These are phyloP conservation scores for Podospora sp. DNA, from an alignment of 495 filamentous ascomycete species.

Conservation along the genomic window DNA sequence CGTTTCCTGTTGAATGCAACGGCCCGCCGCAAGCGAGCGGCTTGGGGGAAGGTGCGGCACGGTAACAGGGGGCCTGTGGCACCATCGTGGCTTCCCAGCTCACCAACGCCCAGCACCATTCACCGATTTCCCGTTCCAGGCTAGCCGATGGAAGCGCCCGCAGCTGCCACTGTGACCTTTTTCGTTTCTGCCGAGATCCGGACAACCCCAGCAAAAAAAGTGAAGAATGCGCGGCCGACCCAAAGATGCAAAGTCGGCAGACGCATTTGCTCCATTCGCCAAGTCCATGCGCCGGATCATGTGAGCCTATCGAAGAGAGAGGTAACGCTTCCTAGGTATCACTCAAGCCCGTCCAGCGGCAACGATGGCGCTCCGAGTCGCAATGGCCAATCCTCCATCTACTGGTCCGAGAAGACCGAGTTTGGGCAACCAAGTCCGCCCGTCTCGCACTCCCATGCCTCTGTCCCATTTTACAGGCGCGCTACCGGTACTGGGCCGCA, in stretches of 20 bases:
- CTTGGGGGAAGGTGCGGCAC: too few species aligned
- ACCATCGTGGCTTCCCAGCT: not conserved
- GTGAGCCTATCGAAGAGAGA: not conserved
- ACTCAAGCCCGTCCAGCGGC: too few species aligned
- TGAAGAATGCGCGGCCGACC: not conserved
- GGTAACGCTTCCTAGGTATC: too few species aligned
- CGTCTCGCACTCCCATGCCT: not conserved
- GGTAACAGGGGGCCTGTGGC: not conserved
- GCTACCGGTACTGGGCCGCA: not conserved
- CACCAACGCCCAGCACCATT: not conserved
- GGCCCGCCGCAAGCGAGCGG: not conserved
- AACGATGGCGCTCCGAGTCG: too few species aligned
- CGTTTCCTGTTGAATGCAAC: conserved; percentile 2
- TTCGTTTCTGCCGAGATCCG: not conserved
- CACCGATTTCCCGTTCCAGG: not conserved
- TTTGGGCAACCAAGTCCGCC: not conserved
- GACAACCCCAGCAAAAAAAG: not conserved
- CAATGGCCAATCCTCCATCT: not conserved
- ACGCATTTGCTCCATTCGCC: not conserved
- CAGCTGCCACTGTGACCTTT: not conserved
- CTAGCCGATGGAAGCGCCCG: not conserved
- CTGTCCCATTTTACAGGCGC: not conserved
- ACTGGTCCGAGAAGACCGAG: not conserved
- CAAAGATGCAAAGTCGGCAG: not conserved
- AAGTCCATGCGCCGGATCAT: not conserved